Conservation (phyloP, 78 protist species). For the Dictyostelium purpureum region DNA sequence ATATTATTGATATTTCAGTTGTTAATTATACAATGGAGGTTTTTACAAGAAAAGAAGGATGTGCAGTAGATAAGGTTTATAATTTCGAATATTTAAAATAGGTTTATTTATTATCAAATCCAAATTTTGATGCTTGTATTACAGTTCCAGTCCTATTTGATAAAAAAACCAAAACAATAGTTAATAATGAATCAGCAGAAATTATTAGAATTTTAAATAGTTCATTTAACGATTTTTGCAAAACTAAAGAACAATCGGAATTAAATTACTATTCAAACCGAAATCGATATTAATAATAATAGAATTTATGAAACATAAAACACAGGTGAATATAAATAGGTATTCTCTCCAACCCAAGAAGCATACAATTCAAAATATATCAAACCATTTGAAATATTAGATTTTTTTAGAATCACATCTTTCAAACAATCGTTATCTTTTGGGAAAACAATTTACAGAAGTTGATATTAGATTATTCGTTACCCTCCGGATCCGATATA, state of each 20-base stretch:
- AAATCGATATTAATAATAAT: constrained; percentile 46
- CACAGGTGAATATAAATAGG: constrained; percentile 94
- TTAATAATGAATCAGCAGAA: constrained; percentile 93
- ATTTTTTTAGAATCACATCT: constrained; percentile 54
- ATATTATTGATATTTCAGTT: constrained; percentile 54
- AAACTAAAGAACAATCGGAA: constrained; percentile 56
- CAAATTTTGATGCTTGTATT: constrained; percentile 47
- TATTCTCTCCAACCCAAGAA: constrained; percentile 83
- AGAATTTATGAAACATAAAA: constrained; percentile 81
- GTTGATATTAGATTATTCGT: constrained; percentile 90
- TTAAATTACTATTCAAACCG: constrained; percentile 84
- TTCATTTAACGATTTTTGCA: constrained; percentile 83
- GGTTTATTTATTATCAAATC: not conserved
- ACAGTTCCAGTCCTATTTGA: constrained; percentile 94
- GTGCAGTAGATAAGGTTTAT: constrained; percentile 38
- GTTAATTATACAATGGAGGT: constrained; percentile 38
- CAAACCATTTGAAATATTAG: constrained; percentile 85
- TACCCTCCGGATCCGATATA: constrained; percentile 92
- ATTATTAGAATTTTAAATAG: constrained; percentile 89
- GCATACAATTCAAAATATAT: constrained; percentile 62
- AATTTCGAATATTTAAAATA: not conserved
- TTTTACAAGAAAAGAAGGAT: constrained; percentile 14
- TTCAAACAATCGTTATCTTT: constrained; percentile 73
- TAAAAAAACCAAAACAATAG: constrained; percentile 72
- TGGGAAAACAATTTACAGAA: constrained; percentile 85